These are phyloP conservation scores for sorghum (Sorghum bicolor) DNA, from an alignment of 176 grass and related monocot species.

Conservation along the genomic window Sorghum_bicolor_NCBIv3 NC_012873.2:3180001-3180500, in stretches of 20 bases:
- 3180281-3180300: not conserved
- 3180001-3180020: constrained; percentile 73
- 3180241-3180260: constrained; percentile 8
- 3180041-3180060: constrained; percentile 92
- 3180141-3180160: constrained; percentile 82
- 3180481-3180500: constrained; percentile 68
- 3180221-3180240: constrained; percentile 13
- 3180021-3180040: constrained; percentile 91
- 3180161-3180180: constrained; percentile 42
- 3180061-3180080: constrained; percentile 78
- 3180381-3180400: constrained; percentile 83
- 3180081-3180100: constrained; percentile 58
- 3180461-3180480: constrained; percentile 88
- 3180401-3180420: constrained; percentile 72
- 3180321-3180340: constrained; percentile 55
- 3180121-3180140: constrained; percentile 79
- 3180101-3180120: constrained; percentile 78
- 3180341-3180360: constrained; percentile 95
- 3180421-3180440: constrained; percentile 89
- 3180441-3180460: constrained; percentile 97
- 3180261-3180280: not conserved
- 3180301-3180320: constrained; percentile 21
- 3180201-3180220: constrained; percentile 16
- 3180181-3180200: not conserved
- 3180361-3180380: constrained; percentile 99